These are phyloP conservation scores for Hura crepitans DNA, from an alignment of 441 rosid species.

Conservation along the genomic window DNA sequence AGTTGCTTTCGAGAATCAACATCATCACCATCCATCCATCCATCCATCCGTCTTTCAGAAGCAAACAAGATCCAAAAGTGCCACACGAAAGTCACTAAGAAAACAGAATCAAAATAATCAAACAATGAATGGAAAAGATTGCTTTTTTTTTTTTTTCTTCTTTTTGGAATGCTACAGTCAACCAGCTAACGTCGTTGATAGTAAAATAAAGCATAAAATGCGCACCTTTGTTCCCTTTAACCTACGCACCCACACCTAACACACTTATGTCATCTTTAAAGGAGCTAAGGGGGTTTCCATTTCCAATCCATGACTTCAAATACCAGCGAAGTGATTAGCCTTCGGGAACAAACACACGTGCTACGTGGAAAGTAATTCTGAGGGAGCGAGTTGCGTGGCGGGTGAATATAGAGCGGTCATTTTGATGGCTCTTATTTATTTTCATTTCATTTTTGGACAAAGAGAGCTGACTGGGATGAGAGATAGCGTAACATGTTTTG, in stretches of 20 bases:
- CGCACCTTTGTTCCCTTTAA: slow-evolving; percentile 28
- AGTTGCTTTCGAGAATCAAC: slow-evolving; percentile 19
- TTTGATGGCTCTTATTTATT: neutral
- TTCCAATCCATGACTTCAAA: too few species aligned
- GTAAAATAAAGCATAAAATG: slow-evolving; percentile 15
- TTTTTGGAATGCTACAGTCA: slow-evolving; percentile 34
- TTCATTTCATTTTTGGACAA: neutral
- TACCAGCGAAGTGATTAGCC: slow-evolving; percentile 7
- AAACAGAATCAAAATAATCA: slow-evolving; percentile 18
- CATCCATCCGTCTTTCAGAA: slow-evolving; percentile 21
- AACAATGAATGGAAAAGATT: slow-evolving; percentile 10
- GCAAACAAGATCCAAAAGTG: slow-evolving; percentile 28
- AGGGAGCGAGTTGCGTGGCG: neutral
- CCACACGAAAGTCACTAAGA: slow-evolving; percentile 19
- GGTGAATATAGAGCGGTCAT: neutral
- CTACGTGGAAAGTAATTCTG: slow-evolving; percentile 12
- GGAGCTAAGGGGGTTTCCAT: neutral
- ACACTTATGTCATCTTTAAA: slow-evolving; percentile 19
- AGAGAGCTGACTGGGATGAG: neutral
- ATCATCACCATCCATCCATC: slow-evolving; percentile 26
- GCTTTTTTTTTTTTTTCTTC: neutral
- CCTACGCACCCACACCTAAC: slow-evolving; percentile 31
- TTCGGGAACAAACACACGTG: slow-evolving; percentile 6
- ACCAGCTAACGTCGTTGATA: slow-evolving; percentile 28
- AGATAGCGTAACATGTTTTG: neutral